phyloP scores from a whole-genome alignment of 2,329 filamentous ascomycete species.

The Pseudogymnoascus sp. region DNA sequence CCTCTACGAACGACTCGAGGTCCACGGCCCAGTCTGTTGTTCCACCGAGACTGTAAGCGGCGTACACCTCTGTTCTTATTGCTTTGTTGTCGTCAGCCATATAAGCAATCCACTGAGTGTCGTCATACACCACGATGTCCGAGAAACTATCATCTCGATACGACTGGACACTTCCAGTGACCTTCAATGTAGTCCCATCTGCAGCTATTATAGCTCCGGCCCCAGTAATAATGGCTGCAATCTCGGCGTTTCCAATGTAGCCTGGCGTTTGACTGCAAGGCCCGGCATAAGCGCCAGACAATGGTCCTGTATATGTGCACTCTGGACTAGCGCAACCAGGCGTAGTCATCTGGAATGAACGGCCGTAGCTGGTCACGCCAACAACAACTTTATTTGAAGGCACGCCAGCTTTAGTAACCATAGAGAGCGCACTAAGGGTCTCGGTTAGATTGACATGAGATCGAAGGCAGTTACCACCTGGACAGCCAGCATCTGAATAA shows the following conservation, averaged over 20 bases:
- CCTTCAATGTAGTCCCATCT: slow-evolving; percentile 19
- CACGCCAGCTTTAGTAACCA: slow-evolving; percentile 35
- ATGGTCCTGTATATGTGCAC: slow-evolving; percentile 26
- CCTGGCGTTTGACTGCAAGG: slow-evolving; percentile 31
- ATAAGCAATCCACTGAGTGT: slow-evolving; percentile 29
- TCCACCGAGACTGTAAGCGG: slow-evolving; percentile 27
- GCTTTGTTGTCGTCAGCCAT: slow-evolving; percentile 24
- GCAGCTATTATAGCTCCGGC: neutral
- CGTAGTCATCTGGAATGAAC: slow-evolving; percentile 33
- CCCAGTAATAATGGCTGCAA: slow-evolving; percentile 28
- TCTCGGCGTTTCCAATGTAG: slow-evolving; percentile 33
- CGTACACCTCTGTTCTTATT: slow-evolving; percentile 20
- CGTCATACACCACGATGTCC: slow-evolving; percentile 23
- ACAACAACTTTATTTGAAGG: slow-evolving; percentile 29
- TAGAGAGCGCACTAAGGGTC: slow-evolving; percentile 30
- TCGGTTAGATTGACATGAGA: slow-evolving; percentile 36
- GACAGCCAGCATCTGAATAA: slow-evolving; percentile 28
- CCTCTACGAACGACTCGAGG: too few relatives aligned
- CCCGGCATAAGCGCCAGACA: slow-evolving; percentile 27
- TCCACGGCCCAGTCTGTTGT: slow-evolving; percentile 33
- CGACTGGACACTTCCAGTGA: slow-evolving; percentile 22
- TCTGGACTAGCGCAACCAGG: slow-evolving; percentile 18
- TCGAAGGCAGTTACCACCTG: slow-evolving; percentile 28
- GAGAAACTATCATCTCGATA: slow-evolving; percentile 17
- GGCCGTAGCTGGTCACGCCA: slow-evolving; percentile 33